Conservation (phyloP, 2,329 filamentous ascomycete species). For the Aureobasidium sp. region DNA sequence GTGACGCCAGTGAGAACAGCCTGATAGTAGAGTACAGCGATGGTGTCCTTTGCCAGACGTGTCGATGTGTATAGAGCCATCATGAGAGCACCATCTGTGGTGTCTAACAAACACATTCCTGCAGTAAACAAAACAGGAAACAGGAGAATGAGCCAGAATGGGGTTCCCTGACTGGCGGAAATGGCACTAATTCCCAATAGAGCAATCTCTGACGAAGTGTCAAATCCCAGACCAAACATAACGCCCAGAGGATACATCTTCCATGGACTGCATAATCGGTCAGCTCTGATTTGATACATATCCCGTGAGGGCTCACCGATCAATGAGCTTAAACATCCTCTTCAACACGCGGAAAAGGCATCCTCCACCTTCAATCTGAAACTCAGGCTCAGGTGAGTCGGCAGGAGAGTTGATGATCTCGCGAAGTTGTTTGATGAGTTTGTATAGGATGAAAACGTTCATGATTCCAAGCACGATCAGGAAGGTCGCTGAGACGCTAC, state of each 20-base stretch:
- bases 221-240: conserved; percentile 82
- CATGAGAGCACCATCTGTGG: conserved; percentile 88
- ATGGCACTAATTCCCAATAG: conserved; percentile 84
- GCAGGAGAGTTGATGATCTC: conserved; percentile 44
- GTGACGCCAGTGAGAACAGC: conserved; percentile 79
- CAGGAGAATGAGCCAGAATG: conserved; percentile 87
- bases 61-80: conserved; percentile 84
- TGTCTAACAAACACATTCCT: conserved; percentile 93
- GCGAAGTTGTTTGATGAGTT: conserved; percentile 60
- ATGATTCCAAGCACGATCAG: conserved; percentile 72
- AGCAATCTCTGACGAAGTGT: conserved; percentile 90
- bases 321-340: conserved; percentile 64
- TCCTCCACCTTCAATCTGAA: conserved; percentile 68
- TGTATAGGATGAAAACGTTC: conserved; percentile 78
- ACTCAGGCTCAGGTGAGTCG: conserved; percentile 34
- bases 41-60: conserved; percentile 64
- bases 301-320: conserved; percentile 31
- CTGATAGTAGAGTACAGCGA: conserved; percentile 93
- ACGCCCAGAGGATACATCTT: conserved; percentile 93
- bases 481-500: conserved; percentile 74
- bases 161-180: conserved; percentile 75
- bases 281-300: neutral
- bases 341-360: conserved; percentile 64
- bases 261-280: conserved; percentile 52
- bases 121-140: conserved; percentile 87